Conservation (phyloP, 148 eudicot species). For the Rhododendron henanense region DNA sequence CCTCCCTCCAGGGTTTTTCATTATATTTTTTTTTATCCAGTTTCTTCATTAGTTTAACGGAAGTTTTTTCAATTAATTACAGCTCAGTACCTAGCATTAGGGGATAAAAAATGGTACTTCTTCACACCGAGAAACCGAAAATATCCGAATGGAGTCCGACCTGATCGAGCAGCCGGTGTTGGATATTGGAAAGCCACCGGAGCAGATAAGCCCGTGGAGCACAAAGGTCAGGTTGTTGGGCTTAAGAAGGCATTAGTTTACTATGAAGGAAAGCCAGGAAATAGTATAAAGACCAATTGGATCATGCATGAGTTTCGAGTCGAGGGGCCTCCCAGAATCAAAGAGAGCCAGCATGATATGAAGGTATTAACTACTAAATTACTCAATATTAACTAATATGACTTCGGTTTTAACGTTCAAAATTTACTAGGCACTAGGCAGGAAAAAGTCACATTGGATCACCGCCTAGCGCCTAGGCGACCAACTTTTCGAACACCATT, state of each 20-base stretch:
- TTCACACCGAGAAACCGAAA: conserved; percentile 35
- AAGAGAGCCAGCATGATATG: conserved; percentile 1
- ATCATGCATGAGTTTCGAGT: conserved; percentile 28
- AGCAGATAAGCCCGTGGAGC: conserved; percentile 16
- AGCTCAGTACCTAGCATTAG: conserved; percentile 1
- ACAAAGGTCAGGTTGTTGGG: background rate
- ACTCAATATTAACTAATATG: too few relatives aligned
- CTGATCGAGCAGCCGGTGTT: conserved; percentile 21
- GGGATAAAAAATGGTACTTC: conserved; percentile 30
- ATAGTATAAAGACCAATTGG: conserved; percentile 24
- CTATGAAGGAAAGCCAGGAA: conserved; percentile 20
- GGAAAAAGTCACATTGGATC: too few relatives aligned
- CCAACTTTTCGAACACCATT: background rate
- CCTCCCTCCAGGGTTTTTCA: background rate
- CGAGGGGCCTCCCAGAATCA: background rate
- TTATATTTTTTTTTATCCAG: too few relatives aligned
- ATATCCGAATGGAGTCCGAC: conserved; percentile 29
- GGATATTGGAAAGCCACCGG: conserved; percentile 50
- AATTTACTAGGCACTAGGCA: too few relatives aligned
- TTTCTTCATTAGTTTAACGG: background rate
- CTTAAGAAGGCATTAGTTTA: conserved; percentile 26
- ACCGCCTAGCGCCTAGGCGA: too few relatives aligned
- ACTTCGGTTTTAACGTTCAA: too few relatives aligned
- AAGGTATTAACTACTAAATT: conserved; percentile 3
- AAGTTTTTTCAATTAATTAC: background rate